Evolutionary conservation across 2,329 filamentous ascomycete species (phyloP), one percentile per base, ranked within the genome.

Genomic region (Clarireedia hainanense): DNA sequence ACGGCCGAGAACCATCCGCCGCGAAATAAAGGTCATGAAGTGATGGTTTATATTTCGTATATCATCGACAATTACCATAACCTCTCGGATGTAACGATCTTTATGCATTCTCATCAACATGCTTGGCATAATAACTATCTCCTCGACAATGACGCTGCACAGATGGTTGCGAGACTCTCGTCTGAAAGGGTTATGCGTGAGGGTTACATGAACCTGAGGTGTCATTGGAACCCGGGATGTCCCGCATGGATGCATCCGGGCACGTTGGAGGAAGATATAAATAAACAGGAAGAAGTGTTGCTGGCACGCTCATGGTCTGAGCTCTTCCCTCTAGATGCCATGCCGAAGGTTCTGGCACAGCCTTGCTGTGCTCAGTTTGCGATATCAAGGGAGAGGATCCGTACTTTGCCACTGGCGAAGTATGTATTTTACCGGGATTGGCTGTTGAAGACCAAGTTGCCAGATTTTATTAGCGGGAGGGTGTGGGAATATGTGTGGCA

Each of bases 361-460:
- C 74, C 80, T n/a, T 86, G 83, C 65, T 86, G 83, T 67, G 80
- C 81, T 17, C 83, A 86, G 67, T 86, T 86, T 59, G 83, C 79
- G 0, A 77, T 85, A 6, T 79, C 80, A 3, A 71, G 75, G 6
- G 74, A 79, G 6, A 75, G 75, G 47, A 74, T 86, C 30, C 72
- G 65, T 6, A 66, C 69, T 47, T 72, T 80, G 36, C 74, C 79
- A 3, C 68, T 68, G 46, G 72, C 72, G 9, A 79, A 81, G 57
- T 86, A 86, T 60, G 64, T 79, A 15, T 74, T 74, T 40, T 80
- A 78, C 65, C 74, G 81, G 4, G 70, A 82, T 47, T 86, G 83
- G 84, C 60, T 86, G 42, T 64, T 83, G n/a, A 72, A 75, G 9
- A 82, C 81, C 2, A 69, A 75, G 4, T 66, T 81, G 50, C 73